These are phyloP conservation scores for Penicillium sp. DNA, from an alignment of 2,329 filamentous ascomycete genomes.

Conservation along the genomic window DNA sequence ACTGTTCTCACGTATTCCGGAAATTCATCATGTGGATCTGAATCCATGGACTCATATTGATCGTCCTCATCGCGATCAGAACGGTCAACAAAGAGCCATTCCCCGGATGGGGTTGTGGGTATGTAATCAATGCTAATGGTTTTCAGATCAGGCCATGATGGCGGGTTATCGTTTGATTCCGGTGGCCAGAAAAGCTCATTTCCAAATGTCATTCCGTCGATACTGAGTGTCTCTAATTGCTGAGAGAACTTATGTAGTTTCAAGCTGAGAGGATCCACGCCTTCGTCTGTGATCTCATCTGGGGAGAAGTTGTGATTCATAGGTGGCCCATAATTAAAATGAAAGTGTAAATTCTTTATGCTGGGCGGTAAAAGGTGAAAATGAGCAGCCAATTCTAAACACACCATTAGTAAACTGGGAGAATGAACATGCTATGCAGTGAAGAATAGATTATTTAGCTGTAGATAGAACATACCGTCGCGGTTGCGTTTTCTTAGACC, in stretches of 20 bases:
- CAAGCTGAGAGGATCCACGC: too few species aligned
- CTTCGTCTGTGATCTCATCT: too few species aligned
- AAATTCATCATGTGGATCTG: slow-evolving; percentile 7
- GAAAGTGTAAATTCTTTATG: too few species aligned
- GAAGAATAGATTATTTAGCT: neutral
- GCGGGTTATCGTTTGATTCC: neutral
- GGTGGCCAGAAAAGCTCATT: slow-evolving; percentile 2
- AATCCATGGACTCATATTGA: slow-evolving; percentile 1
- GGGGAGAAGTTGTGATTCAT: too few species aligned
- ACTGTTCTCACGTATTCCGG: neutral
- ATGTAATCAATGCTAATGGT: neutral
- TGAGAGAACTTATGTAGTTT: neutral
- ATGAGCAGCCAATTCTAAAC: too few species aligned
- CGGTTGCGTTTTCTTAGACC: neutral
- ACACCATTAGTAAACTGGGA: too few species aligned
- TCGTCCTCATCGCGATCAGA: slow-evolving; percentile 2
- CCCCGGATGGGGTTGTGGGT: neutral
- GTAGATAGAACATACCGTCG: neutral
- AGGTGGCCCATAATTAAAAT: too few species aligned
- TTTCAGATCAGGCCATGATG: neutral
- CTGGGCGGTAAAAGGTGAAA: too few species aligned
- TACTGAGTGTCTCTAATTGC: neutral
- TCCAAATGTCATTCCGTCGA: slow-evolving; percentile 1
- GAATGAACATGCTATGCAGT: too few species aligned
- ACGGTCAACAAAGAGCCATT: slow-evolving; percentile 5